phyloP scores from a whole-genome alignment of 2,329 filamentous ascomycete genomes.

The Colletotrichum orchidophilum region DNA sequence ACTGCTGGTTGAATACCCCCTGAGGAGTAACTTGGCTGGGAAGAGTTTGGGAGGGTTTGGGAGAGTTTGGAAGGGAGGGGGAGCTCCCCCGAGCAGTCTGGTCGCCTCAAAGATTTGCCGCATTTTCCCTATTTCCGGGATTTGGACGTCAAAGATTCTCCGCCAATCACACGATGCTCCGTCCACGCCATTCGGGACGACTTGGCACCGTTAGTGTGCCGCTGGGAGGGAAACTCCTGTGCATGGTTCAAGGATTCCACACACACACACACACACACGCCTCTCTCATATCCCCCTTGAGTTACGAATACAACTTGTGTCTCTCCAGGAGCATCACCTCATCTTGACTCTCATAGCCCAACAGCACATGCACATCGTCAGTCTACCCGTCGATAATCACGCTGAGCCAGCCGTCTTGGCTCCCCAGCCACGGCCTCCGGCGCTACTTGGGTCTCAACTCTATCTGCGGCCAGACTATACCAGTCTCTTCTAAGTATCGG shows the following conservation, averaged over 20 bases:
- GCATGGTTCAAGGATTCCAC: conserved; percentile 4
- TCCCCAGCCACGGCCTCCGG: not conserved
- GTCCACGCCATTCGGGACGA: conserved; percentile 7
- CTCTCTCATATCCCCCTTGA: not conserved
- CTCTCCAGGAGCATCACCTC: not conserved
- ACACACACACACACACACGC: not conserved
- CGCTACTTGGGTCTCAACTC: not conserved
- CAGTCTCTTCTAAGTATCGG: not conserved
- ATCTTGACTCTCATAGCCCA: not conserved
- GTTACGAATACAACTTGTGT: not conserved
- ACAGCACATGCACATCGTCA: not conserved
- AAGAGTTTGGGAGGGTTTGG: not conserved
- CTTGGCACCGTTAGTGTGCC: conserved; percentile 29
- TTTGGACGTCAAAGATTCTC: conserved; percentile 29
- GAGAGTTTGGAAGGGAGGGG: not conserved
- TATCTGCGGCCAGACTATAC: not conserved
- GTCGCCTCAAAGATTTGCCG: conserved; percentile 32
- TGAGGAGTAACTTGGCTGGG: conserved; percentile 6
- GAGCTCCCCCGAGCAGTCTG: not conserved
- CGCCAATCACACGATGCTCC: conserved; percentile 24
- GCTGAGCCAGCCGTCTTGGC: conserved; percentile 20
- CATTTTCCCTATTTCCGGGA: conserved; percentile 34
- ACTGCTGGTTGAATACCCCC: not conserved
- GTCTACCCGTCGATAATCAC: not conserved
- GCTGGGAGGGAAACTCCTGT: conserved; percentile 21